Evolutionary conservation across 2,329 filamentous ascomycete genomes (phyloP).

Genomic region (Helicocarpus griseus): DNA sequence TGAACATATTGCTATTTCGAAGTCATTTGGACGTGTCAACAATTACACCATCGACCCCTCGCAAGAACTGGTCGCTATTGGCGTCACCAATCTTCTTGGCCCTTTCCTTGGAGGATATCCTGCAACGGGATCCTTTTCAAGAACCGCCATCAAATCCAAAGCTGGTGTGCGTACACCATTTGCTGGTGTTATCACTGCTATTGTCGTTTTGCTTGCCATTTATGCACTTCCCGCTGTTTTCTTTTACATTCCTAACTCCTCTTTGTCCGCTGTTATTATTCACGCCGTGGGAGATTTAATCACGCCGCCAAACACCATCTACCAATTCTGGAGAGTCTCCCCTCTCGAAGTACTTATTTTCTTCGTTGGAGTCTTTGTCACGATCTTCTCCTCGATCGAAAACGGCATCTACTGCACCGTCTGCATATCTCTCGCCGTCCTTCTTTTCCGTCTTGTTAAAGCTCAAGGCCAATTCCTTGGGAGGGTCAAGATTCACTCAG

Average conservation of each 20-base stretch:
- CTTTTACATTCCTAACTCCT: constrained; percentile 80
- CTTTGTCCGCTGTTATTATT: constrained; percentile 82
- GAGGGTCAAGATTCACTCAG: constrained; percentile 70
- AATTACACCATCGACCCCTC: constrained; percentile 95
- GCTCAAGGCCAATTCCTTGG: constrained; percentile 78
- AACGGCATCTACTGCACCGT: constrained; percentile 88
- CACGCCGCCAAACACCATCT: constrained; percentile 80
- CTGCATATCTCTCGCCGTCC: constrained; percentile 61
- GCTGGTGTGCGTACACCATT: constrained; percentile 88
- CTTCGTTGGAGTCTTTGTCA: constrained; percentile 84
- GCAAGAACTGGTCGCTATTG: constrained; percentile 91
- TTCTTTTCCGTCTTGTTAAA: constrained; percentile 75
- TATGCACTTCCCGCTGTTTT: constrained; percentile 83
- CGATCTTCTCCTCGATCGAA: constrained; percentile 80
- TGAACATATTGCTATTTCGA: constrained; percentile 94
- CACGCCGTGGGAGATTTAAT: constrained; percentile 91
- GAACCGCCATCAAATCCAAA: constrained; percentile 95
- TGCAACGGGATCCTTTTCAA: constrained; percentile 88
- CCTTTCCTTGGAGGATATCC: constrained; percentile 90
- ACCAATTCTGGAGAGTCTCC: constrained; percentile 90
- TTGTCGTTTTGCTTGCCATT: constrained; percentile 78
- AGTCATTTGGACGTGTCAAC: constrained; percentile 91
- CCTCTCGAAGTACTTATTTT: constrained; percentile 87
- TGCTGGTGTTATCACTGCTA: constrained; percentile 76
- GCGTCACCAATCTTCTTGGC: constrained; percentile 77